Evolutionary conservation across 1,284 basidiomycete genomes (phyloP).

Genomic region (Boletus chippewaensis): DNA sequence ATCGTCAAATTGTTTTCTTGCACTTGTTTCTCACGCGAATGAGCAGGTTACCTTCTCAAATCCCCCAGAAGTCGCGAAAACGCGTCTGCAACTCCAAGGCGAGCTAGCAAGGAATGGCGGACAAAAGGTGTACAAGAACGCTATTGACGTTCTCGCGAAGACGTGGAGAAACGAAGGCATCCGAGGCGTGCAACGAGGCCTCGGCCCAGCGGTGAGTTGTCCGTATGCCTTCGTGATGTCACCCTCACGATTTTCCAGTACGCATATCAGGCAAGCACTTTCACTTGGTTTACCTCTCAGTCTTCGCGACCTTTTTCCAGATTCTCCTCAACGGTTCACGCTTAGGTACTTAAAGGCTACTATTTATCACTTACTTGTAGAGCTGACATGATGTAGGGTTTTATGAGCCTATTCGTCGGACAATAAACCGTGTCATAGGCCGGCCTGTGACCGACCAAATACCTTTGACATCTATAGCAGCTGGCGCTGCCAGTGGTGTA

Average conservation of each 20-base stretch:
- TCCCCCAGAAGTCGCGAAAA: conserved; percentile 90
- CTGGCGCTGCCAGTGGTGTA: conserved; percentile 85
- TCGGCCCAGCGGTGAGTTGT: conserved; percentile 77
- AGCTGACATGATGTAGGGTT: conserved; percentile 55
- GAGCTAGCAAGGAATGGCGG: conserved; percentile 76
- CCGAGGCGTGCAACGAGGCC: conserved; percentile 84
- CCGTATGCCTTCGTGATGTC: conserved; percentile 4
- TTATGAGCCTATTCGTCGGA: conserved; percentile 86
- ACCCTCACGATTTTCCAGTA: conserved; percentile 49
- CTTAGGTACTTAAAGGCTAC: conserved; percentile 50
- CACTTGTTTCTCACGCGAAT: conserved; percentile 3
- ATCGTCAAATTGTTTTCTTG: neutral
- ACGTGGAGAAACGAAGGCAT: conserved; percentile 91
- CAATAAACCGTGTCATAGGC: conserved; percentile 67
- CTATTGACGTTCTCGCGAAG: conserved; percentile 82
- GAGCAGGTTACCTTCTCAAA: conserved; percentile 75
- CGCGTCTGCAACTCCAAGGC: conserved; percentile 89
- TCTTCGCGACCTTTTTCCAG: conserved; percentile 36
- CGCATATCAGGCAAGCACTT: conserved; percentile 71
- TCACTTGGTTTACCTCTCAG: neutral
- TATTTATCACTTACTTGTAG: neutral
- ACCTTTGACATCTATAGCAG: conserved; percentile 68
- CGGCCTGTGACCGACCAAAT: conserved; percentile 58
- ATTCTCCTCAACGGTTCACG: conserved; percentile 92
- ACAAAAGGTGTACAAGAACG: conserved; percentile 81